These are phyloP conservation scores for Phyllosticta citrichinensis DNA, from an alignment of 2,329 filamentous ascomycete genomes.

Conservation along the genomic window DNA sequence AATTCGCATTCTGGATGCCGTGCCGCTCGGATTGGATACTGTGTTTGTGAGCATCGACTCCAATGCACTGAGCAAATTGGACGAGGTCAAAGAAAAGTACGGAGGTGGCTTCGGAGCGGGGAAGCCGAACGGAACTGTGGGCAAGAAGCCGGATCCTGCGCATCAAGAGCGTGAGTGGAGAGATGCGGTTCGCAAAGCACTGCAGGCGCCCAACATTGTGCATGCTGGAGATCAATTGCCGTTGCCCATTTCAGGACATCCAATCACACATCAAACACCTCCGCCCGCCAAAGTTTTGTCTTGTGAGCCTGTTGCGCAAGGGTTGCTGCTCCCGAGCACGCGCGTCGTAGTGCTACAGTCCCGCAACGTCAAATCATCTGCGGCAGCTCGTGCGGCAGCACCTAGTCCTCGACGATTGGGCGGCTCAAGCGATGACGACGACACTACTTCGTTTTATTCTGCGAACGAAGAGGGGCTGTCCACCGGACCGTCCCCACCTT, in stretches of 20 bases:
- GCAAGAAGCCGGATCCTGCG: constrained; percentile 8
- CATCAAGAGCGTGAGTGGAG: constrained; percentile 27
- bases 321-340: constrained; percentile 64
- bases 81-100: constrained; percentile 76
- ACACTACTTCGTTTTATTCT: constrained; percentile 82
- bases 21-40: constrained; percentile 69
- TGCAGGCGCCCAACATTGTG: constrained; percentile 64
- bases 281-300: constrained; percentile 80
- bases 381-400: constrained; percentile 32
- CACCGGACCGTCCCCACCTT: constrained; percentile 29
- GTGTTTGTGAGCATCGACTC: constrained; percentile 81
- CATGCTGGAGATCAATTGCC: constrained; percentile 78
- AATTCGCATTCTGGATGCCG: constrained; percentile 70
- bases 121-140: constrained; percentile 23
- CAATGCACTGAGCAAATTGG: constrained; percentile 66
- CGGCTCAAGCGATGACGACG: constrained; percentile 53
- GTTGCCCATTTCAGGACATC: constrained; percentile 65
- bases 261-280: constrained; percentile 74
- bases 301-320: constrained; percentile 92
- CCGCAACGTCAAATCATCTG: constrained; percentile 44
- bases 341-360: constrained; percentile 70
- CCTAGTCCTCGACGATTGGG: constrained; percentile 44
- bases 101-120: constrained; percentile 47
- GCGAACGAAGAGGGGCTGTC: constrained; percentile 62
- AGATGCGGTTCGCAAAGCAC: constrained; percentile 55